These are phyloP conservation scores for Colletotrichum paranaense DNA, from an alignment of 2,329 filamentous ascomycete genomes.

Conservation along the genomic window DNA sequence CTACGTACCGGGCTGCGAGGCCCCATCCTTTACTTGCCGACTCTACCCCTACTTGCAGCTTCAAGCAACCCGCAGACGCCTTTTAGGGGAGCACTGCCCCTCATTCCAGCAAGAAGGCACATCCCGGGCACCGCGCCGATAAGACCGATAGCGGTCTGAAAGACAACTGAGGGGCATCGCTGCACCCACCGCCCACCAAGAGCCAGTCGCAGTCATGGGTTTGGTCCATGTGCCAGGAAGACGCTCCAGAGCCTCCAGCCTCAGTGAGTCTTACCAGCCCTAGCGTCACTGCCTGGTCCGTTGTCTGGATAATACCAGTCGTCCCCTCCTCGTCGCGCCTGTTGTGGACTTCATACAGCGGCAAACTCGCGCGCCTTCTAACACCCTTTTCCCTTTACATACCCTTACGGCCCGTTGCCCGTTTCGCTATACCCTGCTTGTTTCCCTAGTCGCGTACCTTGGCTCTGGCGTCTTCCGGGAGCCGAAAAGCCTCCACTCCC, in stretches of 20 bases:
- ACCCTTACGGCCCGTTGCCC: background rate
- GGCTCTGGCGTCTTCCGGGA: conserved; percentile 9
- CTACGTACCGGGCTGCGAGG: conserved; percentile 20
- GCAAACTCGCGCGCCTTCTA: conserved; percentile 10
- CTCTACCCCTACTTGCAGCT: conserved; percentile 13
- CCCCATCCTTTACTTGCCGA: conserved; percentile 32
- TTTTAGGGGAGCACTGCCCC: conserved; percentile 29
- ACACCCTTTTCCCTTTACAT: background rate
- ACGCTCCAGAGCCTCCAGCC: conserved; percentile 36
- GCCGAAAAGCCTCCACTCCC: conserved; percentile 23
- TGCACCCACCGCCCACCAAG: conserved; percentile 22
- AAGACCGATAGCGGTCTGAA: conserved; percentile 34
- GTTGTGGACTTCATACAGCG: background rate
- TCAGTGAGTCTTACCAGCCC: conserved; percentile 36
- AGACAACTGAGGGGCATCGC: conserved; percentile 30
- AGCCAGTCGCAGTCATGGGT: conserved; percentile 38
- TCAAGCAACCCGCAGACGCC: background rate
- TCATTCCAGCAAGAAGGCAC: conserved; percentile 27
- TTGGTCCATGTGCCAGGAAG: conserved; percentile 39
- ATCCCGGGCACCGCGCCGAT: conserved; percentile 30
- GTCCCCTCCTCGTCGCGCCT: conserved; percentile 16
- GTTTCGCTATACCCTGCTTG: background rate
- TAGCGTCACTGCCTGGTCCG: conserved; percentile 23
- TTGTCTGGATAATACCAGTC: conserved; percentile 25
- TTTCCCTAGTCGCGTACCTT: background rate